Evolutionary conservation across 352 stramenopile species (phyloP), one percentile per base, ranked within the genome.

Genomic region (Globisporangium heterothallicum): DNA sequence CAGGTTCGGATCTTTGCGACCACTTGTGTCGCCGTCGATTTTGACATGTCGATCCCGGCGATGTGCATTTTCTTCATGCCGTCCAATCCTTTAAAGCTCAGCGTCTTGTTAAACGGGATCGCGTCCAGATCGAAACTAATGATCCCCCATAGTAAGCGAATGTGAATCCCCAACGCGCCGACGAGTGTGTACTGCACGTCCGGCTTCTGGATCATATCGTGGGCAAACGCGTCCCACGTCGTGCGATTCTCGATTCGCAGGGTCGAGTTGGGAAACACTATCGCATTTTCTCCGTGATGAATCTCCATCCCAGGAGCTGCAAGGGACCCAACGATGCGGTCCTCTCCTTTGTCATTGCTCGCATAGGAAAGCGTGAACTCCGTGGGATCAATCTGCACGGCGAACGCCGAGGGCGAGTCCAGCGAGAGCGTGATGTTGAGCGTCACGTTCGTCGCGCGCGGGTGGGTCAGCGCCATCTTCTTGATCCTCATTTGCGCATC

Each of bases 1-100:
- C 81, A 92, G n/a, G 81, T 85, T 55, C 82, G 84, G 68, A 92
- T 89, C 4, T 49, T 73, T 12, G 76, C 68, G 30, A 84, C n/a
- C 46, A 88, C 78, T 26, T 80, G 55, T 38, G 70, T 62, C 25
- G 69, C 50, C 4, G 78, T 92, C 22, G 81, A 92, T 25, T 75
- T 44, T 14, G 52, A 63, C 81, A 92, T 86, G 27, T 83, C 59
- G 21, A 89, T 72, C 9, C 64, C 61, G 2, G 49, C 63, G 42
- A 92, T 88, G 36, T 72, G 63, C 78, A 92, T 84, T 42, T 67
- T 63, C 53, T 64, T 63, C 41, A 92, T 66, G 13, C 76, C 78
- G 34, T 72, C 36, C 74, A 92, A 87, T 18, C 81, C 81, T 3
- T 68, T 55, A 13, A 85, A 82, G 19, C 25, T 64, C 70, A 92